Evolutionary conservation across 2,329 filamentous ascomycete species (phyloP).

Genomic region (Emergomyces orientalis): DNA sequence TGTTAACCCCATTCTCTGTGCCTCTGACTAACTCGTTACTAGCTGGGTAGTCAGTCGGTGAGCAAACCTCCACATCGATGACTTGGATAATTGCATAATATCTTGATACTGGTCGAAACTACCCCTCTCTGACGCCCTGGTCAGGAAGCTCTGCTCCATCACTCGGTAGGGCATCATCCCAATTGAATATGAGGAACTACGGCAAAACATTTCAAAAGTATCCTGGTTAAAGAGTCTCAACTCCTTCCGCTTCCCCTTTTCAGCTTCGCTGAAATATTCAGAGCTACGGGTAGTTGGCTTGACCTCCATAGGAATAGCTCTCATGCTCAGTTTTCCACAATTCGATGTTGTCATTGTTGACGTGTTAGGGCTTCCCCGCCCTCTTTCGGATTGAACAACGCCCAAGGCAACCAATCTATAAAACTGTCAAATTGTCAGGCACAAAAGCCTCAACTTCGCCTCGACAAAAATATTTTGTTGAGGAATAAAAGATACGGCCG

Average conservation of each 20-base stretch:
- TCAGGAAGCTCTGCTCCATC: neutral
- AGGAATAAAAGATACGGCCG: neutral
- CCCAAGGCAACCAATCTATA: conserved; percentile 2
- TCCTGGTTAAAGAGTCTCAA: neutral
- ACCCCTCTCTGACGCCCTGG: neutral
- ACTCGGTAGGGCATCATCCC: neutral
- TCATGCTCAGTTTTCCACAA: neutral
- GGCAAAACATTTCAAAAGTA: neutral
- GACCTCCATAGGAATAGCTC: neutral
- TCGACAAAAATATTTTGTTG: neutral
- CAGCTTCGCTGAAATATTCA: neutral
- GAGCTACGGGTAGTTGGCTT: neutral
- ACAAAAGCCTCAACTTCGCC: conserved; percentile 5
- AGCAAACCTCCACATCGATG: conserved; percentile 1
- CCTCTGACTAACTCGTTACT: neutral
- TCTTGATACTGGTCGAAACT: neutral
- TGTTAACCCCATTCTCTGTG: neutral
- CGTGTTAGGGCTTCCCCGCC: conserved; percentile 1
- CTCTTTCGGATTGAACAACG: neutral
- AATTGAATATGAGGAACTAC: neutral
- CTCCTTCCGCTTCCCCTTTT: neutral
- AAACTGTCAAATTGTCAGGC: conserved; percentile 5
- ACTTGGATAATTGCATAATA: neutral
- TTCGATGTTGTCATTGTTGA: conserved; percentile 5
- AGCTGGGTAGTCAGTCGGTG: neutral